Percentiles rank a stretch among this genome's conserved stretches.
phyloP scores from a whole-genome alignment of 352 stramenopile genomes.

The Phytophthora sansomeana region DNA sequence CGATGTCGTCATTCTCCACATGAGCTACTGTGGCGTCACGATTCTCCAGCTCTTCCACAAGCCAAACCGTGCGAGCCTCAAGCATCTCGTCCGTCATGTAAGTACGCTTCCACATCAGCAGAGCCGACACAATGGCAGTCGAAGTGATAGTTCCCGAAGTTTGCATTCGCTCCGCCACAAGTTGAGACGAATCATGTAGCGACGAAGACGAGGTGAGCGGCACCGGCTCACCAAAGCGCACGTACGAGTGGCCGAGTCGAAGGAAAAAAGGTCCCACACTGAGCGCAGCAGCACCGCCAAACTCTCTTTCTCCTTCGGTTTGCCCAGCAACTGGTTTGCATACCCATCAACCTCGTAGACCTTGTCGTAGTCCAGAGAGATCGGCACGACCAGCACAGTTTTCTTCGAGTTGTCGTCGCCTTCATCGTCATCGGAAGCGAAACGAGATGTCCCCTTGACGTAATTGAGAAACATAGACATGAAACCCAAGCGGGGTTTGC shows the following conservation, averaged over 20 bases:
- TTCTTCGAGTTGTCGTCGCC: constrained; percentile 42
- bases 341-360: constrained; percentile 91
- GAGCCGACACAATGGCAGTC: constrained; percentile 71
- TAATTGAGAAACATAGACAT: constrained; percentile 80
- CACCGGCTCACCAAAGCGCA: constrained; percentile 82
- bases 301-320: constrained; percentile 86
- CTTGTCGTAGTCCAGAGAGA: constrained; percentile 92
- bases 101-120: constrained; percentile 83
- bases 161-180: constrained; percentile 79
- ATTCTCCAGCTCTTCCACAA: constrained; percentile 55
- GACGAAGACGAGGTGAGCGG: constrained; percentile 56
- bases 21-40: constrained; percentile 66
- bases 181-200: constrained; percentile 55
- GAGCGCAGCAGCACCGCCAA: constrained; percentile 78
- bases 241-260: constrained; percentile 84
- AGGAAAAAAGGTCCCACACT: constrained; percentile 73
- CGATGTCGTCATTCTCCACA: constrained; percentile 57
- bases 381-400: constrained; percentile 79
- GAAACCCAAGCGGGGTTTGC: constrained; percentile 76
- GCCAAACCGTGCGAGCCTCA: constrained; percentile 57
- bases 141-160: constrained; percentile 77
- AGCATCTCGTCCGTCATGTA: constrained; percentile 75
- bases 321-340: constrained; percentile 86
- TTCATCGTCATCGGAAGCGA: constrained; percentile 22
- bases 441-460: constrained; percentile 32